Evolutionary conservation across 2,329 filamentous ascomycete genomes (phyloP).

Genomic region (Aureobasidium sp.): DNA sequence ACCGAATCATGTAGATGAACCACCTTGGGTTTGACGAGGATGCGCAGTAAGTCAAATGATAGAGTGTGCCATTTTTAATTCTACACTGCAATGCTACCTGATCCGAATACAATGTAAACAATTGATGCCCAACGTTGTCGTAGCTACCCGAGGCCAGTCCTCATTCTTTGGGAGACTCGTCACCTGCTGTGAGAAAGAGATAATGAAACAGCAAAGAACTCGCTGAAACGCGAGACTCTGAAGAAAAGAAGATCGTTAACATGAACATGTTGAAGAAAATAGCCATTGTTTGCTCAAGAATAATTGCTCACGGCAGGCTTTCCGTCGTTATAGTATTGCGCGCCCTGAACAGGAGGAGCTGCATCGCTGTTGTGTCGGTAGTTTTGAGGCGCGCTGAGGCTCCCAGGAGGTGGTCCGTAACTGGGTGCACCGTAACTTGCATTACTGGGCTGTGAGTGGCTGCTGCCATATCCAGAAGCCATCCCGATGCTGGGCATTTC

Average conservation of each 20-base stretch:
- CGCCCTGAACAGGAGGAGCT: not conserved
- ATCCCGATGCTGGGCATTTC: slow-evolving; percentile 8
- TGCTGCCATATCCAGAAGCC: slow-evolving; percentile 6
- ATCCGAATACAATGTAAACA: not conserved
- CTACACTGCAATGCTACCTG: not conserved
- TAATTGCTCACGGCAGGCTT: slow-evolving; percentile 6
- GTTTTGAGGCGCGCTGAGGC: not conserved
- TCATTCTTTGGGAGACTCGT: not conserved
- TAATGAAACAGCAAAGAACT: not conserved
- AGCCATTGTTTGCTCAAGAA: not conserved
- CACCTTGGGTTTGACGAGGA: not conserved
- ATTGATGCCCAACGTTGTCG: not conserved
- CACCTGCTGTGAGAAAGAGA: not conserved
- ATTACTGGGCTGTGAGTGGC: not conserved
- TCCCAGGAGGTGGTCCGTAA: not conserved
- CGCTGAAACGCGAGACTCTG: not conserved
- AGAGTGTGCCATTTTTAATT: not conserved
- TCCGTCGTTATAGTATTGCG: slow-evolving; percentile 5
- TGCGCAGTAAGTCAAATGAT: not conserved
- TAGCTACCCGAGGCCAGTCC: not conserved
- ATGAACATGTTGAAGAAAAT: not conserved
- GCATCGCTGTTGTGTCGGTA: slow-evolving; percentile 4
- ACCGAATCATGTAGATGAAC: not conserved
- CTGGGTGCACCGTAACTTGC: not conserved
- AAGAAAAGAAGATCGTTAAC: not conserved